Conservation (phyloP, 257 asterid genomes). For the Agastache rugosa region DNA sequence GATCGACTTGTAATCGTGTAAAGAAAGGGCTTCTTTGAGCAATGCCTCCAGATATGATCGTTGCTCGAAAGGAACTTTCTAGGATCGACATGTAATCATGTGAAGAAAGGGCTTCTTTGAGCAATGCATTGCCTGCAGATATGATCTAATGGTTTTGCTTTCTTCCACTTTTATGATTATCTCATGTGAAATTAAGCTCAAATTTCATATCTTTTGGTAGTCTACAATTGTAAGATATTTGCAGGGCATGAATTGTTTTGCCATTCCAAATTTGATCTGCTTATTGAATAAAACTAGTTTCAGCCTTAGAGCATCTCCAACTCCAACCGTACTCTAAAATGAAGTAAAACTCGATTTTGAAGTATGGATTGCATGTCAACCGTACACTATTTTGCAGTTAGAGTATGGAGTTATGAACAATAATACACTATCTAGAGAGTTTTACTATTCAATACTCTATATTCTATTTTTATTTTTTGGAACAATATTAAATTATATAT, state of each 20-base stretch:
- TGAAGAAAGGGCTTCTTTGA: conserved; percentile 37
- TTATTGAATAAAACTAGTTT: not conserved
- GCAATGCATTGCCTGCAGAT: too few relatives aligned
- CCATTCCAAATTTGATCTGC: too few relatives aligned
- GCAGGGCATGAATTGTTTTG: not conserved
- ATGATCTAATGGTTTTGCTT: not conserved
- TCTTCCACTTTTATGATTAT: not conserved
- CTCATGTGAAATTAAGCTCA: not conserved
- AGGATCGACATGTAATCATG: conserved; percentile 2
- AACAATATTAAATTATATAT: too few relatives aligned
- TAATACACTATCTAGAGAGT: too few relatives aligned
- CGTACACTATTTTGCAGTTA: too few relatives aligned
- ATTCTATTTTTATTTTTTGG: too few relatives aligned
- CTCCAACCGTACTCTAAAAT: too few relatives aligned
- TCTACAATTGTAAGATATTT: not conserved
- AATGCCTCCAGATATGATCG: conserved; percentile 37
- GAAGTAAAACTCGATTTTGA: too few relatives aligned
- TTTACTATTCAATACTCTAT: too few relatives aligned
- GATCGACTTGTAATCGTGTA: conserved; percentile 15
- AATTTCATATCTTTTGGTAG: not conserved
- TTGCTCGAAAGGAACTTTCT: conserved; percentile 24
- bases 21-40: conserved; percentile 39
- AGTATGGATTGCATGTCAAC: too few relatives aligned
- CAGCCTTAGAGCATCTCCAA: too few relatives aligned
- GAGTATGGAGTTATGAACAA: too few relatives aligned